Percentiles rank a stretch among this genome's conserved stretches.
Conservation (phyloP, 495 filamentous ascomycete genomes). For the Penicillium dipodomyicola region DNA sequence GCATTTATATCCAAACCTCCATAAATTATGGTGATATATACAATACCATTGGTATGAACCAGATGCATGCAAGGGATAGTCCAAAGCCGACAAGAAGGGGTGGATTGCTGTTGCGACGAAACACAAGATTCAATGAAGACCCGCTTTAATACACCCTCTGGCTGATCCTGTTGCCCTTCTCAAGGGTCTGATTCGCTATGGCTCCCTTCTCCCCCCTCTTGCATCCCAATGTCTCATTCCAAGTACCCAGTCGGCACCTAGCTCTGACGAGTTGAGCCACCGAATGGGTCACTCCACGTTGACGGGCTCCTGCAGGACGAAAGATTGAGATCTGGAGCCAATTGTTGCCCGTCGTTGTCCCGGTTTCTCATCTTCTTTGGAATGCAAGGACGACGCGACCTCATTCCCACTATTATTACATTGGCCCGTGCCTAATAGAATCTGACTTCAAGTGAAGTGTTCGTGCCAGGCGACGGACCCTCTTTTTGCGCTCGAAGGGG, state of each 20-base stretch:
- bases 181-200: slow-evolving; percentile 30
- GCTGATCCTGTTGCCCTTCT: slow-evolving; percentile 28
- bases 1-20: slow-evolving; percentile 25
- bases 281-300: slow-evolving; percentile 27
- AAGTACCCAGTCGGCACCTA: slow-evolving; percentile 12
- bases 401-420: slow-evolving; percentile 32
- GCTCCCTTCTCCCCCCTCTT: slow-evolving; percentile 11
- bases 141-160: slow-evolving; percentile 27
- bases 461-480: slow-evolving; percentile 18
- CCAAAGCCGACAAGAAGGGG: slow-evolving; percentile 17
- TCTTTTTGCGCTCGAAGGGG: slow-evolving; percentile 18
- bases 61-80: slow-evolving; percentile 26
- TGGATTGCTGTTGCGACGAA: slow-evolving; percentile 30
- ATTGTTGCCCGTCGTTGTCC: slow-evolving; percentile 13
- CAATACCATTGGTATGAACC: slow-evolving; percentile 17
- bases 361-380: slow-evolving; percentile 23
- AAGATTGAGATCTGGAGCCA: slow-evolving; percentile 21
- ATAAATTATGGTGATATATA: slow-evolving; percentile 4
- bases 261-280: slow-evolving; percentile 26
- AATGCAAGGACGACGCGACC: slow-evolving; percentile 31
- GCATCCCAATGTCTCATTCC: slow-evolving; percentile 37
- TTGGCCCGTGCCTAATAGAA: slow-evolving; percentile 27
- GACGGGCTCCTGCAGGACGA: slow-evolving; percentile 25
- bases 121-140: slow-evolving; percentile 32
- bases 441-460: slow-evolving; percentile 10